Percentiles rank a stretch among this genome's conserved stretches.
phyloP scores from a whole-genome alignment of 176 grass and related monocot species.

The Eleusine indica region DNA sequence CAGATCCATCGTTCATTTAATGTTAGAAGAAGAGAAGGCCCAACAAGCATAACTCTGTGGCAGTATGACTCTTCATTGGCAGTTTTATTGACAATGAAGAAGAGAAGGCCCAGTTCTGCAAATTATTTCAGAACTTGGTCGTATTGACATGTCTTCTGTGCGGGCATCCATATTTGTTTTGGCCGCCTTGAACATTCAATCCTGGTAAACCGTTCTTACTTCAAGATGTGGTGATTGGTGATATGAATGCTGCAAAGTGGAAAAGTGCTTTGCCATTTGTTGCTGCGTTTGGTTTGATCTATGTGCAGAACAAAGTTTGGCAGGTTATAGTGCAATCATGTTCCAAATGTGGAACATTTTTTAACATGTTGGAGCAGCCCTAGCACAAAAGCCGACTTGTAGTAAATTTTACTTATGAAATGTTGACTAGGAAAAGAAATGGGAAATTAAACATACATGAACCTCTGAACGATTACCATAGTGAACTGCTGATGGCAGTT shows the following conservation, averaged over 20 bases:
- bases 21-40: slow-evolving; percentile 91
- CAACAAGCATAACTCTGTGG: slow-evolving; percentile 48
- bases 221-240: not conserved
- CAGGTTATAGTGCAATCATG: not conserved
- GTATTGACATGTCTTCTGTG: slow-evolving; percentile 18
- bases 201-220: not conserved
- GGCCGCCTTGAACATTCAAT: not conserved
- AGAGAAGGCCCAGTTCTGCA: slow-evolving; percentile 53
- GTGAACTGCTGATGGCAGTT: slow-evolving; percentile 2
- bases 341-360: slow-evolving; percentile 12
- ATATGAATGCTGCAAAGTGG: slow-evolving; percentile 17
- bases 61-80: not conserved
- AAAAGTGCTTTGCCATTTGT: not conserved
- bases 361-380: not conserved
- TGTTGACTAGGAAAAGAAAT: not conserved
- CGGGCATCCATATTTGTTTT: not conserved
- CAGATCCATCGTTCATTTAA: slow-evolving; percentile 86
- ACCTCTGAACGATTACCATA: not conserved
- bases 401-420: not conserved
- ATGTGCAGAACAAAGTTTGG: not conserved
- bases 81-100: slow-evolving; percentile 45
- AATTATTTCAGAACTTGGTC: slow-evolving; percentile 10
- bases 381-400: not conserved
- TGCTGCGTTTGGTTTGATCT: not conserved
- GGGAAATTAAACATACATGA: not conserved